phyloP scores from a whole-genome alignment of 306 rosid species.

The Amphicarpaea edgeworthii region DNA sequence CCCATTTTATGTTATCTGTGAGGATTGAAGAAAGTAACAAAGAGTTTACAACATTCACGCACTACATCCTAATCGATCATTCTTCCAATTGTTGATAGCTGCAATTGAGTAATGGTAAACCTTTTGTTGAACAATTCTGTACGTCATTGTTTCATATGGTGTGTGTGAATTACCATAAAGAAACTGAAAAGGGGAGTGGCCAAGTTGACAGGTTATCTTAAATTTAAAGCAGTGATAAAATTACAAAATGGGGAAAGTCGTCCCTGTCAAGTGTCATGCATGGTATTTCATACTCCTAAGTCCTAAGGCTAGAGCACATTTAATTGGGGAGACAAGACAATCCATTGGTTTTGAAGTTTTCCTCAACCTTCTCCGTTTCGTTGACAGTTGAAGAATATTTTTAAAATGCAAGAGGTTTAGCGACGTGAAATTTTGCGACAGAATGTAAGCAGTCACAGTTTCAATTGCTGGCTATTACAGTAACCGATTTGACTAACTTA shows the following conservation, averaged over 20 bases:
- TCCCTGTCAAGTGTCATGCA: neutral
- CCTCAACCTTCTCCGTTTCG: constrained; percentile 13
- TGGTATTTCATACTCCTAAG: neutral
- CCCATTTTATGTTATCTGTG: too few species aligned
- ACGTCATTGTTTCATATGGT: constrained; percentile 28
- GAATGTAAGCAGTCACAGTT: too few species aligned
- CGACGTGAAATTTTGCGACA: too few species aligned
- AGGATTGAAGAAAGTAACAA: too few species aligned
- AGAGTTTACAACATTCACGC: too few species aligned
- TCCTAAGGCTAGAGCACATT: constrained; percentile 19
- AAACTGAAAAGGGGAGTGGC: constrained; percentile 13
- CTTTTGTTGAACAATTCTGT: constrained; percentile 3
- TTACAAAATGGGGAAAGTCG: neutral
- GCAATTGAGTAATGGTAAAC: too few species aligned
- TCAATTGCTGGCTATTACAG: too few species aligned
- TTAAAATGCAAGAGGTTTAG: too few species aligned
- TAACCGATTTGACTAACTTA: too few species aligned
- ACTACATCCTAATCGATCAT: neutral
- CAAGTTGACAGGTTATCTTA: constrained; percentile 2
- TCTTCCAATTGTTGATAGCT: neutral
- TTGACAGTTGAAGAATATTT: neutral
- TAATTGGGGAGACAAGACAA: constrained; percentile 21
- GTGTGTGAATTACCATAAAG: neutral
- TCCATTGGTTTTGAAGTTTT: constrained; percentile 4
- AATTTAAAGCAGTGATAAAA: constrained; percentile 1